Conservation (phyloP, 2,329 filamentous ascomycete genomes). For the Ophiostoma tasmaniense region DNA sequence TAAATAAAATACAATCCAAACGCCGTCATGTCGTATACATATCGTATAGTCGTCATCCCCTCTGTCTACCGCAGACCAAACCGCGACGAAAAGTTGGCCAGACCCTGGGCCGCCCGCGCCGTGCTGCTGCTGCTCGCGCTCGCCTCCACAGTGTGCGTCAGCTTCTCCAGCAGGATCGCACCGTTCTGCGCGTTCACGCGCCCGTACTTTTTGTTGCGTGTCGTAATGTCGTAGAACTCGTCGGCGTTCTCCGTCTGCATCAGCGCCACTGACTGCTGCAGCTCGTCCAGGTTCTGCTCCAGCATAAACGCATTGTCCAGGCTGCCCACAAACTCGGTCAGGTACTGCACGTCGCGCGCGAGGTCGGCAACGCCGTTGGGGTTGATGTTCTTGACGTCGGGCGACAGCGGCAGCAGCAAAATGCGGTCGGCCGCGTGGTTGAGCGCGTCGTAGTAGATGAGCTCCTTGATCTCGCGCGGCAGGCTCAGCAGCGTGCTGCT, state of each 20-base stretch:
- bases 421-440: constrained; percentile 85
- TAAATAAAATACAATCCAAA: background rate
- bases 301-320: constrained; percentile 81
- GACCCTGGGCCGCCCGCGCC: constrained; percentile 53
- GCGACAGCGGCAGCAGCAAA: constrained; percentile 66
- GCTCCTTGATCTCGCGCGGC: constrained; percentile 92
- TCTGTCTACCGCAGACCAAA: constrained; percentile 54
- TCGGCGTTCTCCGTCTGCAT: constrained; percentile 87
- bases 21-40: background rate
- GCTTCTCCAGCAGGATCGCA: constrained; percentile 82
- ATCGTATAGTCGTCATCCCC: background rate
- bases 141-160: constrained; percentile 54
- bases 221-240: constrained; percentile 90
- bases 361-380: constrained; percentile 74
- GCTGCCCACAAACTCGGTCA: constrained; percentile 77
- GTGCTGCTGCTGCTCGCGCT: constrained; percentile 22
- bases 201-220: constrained; percentile 85
- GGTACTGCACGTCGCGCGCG: constrained; percentile 72
- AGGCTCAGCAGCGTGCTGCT: constrained; percentile 84
- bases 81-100: constrained; percentile 64
- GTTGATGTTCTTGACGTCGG: constrained; percentile 77
- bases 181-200: constrained; percentile 88
- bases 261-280: constrained; percentile 84
- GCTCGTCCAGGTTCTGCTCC: constrained; percentile 79
- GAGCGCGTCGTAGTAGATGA: constrained; percentile 95